Percentiles rank a stretch among this genome's conserved stretches.
Evolutionary conservation across 192 early-diverging fungal genomes (phyloP).

Genomic region (Spizellomyces sp.): DNA sequence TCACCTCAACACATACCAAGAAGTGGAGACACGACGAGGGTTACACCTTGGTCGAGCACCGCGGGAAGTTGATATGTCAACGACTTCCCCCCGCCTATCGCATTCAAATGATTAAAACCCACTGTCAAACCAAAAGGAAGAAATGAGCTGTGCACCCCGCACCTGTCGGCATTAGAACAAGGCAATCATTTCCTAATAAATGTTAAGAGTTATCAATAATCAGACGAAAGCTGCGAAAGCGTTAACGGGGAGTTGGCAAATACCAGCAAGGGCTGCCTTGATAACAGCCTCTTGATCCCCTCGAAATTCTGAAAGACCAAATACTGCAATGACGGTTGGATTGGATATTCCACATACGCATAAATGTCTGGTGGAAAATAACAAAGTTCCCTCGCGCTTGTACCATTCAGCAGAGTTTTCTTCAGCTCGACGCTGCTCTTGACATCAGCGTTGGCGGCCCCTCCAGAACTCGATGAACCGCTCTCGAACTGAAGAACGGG

Average conservation of each 20-base stretch:
- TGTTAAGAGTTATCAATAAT: no score
- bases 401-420: no score
- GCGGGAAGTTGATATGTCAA: conserved; percentile 56
- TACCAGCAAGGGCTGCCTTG: conserved; percentile 35
- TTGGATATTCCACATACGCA: no score
- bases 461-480: no score
- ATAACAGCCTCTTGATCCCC: conserved; percentile 43
- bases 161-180: conserved; percentile 56
- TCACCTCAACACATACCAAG: conserved; percentile 31
- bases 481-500: no score
- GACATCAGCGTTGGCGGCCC: no score
- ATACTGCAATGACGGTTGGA: conserved; percentile 22
- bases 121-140: no score
- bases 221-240: no score
- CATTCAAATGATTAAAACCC: not conserved
- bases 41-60: conserved; percentile 42
- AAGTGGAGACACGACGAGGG: conserved; percentile 50
- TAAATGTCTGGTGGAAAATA: no score
- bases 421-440: no score
- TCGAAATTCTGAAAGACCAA: conserved; percentile 40
- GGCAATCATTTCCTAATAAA: conserved; percentile 34
- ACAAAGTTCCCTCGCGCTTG: no score
- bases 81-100: conserved; percentile 47
- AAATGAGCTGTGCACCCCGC: no score
- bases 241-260: not conserved